A percentile compares a stretch with the other conserved stretches of the same genome.
These are phyloP conservation scores for Allomyces macrogynus DNA, from an alignment of 192 early-diverging fungal genomes.

Conservation along the genomic window DNA sequence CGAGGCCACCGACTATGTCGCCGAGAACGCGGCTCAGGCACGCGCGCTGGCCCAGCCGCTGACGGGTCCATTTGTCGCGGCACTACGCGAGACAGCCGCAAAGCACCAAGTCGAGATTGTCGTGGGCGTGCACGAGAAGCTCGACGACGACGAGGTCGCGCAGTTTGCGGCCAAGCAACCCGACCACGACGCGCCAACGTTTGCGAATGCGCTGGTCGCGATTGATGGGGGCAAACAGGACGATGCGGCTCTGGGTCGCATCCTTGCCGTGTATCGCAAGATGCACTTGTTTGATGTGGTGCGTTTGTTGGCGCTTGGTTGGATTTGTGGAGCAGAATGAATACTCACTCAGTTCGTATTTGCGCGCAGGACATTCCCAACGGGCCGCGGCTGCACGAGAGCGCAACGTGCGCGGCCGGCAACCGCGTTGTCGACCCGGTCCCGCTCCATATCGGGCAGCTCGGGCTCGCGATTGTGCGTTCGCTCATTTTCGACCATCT, in stretches of 20 bases:
- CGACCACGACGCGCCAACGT: slow-evolving; percentile 9
- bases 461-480: slow-evolving; percentile 27
- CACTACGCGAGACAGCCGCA: slow-evolving; percentile 35
- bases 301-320: slow-evolving; percentile 15
- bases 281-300: slow-evolving; percentile 61
- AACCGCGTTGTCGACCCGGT: slow-evolving; percentile 7
- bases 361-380: slow-evolving; percentile 20
- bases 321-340: slow-evolving; percentile 11
- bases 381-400: slow-evolving; percentile 27
- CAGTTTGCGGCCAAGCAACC: slow-evolving; percentile 4
- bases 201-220: slow-evolving; percentile 46
- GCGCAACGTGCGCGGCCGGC: slow-evolving; percentile 16
- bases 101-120: slow-evolving; percentile 43
- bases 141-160: slow-evolving; percentile 2
- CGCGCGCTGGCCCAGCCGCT: slow-evolving; percentile 23
- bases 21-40: slow-evolving; percentile 25
- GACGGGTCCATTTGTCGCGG: slow-evolving; percentile 32
- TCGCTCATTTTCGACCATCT: background rate
- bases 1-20: slow-evolving; percentile 66
- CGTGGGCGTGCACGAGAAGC: slow-evolving; percentile 57
- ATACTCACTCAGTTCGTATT: slow-evolving; percentile 8
- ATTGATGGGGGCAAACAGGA: slow-evolving; percentile 12
- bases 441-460: slow-evolving; percentile 27
- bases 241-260: slow-evolving; percentile 18
- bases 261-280: slow-evolving; percentile 43